Conservation (phyloP, 352 stramenopile species). For the Phytophthora agathidicida region DNA sequence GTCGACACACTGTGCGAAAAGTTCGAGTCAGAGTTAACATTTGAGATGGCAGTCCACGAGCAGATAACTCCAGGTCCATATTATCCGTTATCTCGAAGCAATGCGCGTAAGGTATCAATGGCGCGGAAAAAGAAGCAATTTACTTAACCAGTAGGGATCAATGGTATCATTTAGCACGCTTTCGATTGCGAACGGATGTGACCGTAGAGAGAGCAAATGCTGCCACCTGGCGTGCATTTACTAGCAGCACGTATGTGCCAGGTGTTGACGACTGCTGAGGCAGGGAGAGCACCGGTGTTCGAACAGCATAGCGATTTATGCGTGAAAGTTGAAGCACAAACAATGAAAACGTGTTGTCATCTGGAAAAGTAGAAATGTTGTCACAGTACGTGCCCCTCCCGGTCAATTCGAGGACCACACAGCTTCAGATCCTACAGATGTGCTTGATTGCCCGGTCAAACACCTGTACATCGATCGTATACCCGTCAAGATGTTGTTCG, state of each 20-base stretch:
- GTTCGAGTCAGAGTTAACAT: too few species aligned
- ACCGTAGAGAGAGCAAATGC: not conserved
- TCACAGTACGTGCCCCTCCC: conserved; percentile 4
- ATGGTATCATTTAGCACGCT: too few species aligned
- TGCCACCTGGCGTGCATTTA: conserved; percentile 4
- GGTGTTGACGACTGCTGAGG: conserved; percentile 9
- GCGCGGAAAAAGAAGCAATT: too few species aligned
- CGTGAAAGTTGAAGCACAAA: too few species aligned
- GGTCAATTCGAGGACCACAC: conserved; percentile 7
- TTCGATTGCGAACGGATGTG: too few species aligned
- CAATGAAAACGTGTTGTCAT: not conserved
- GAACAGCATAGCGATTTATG: too few species aligned
- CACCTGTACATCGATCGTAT: conserved; percentile 3
- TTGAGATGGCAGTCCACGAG: too few species aligned
- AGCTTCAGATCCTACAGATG: not conserved
- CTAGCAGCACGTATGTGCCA: conserved; percentile 5
- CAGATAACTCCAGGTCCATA: too few species aligned
- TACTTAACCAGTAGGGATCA: too few species aligned
- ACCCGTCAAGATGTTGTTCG: not conserved
- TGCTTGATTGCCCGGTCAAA: not conserved
- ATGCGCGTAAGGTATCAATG: too few species aligned
- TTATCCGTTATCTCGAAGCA: too few species aligned
- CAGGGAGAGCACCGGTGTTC: not conserved
- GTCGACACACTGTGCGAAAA: too few species aligned
- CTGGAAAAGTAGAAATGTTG: conserved; percentile 10